phyloP scores from a whole-genome alignment of 1,139 yeast species.

The Suzukiozyma palmioleophila region DNA sequence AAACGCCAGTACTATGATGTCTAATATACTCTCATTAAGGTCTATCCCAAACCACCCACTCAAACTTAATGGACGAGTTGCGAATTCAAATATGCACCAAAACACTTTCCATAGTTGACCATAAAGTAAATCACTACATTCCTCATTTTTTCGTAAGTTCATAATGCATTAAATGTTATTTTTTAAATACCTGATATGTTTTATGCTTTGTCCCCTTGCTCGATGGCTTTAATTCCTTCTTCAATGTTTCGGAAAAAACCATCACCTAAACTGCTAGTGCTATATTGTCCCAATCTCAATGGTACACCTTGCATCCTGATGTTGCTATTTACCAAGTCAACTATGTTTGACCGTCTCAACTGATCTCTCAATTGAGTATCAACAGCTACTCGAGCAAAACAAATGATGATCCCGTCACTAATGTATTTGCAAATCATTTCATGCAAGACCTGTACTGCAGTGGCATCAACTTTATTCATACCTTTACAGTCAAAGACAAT shows the following conservation, averaged over 20 bases:
- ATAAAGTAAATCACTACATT: no score
- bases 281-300: background rate
- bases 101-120: no score
- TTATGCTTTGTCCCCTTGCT: background rate
- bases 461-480: conserved; percentile 27
- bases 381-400: conserved; percentile 25
- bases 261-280: conserved; percentile 23
- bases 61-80: no score
- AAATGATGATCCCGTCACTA: conserved; percentile 18
- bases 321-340: conserved; percentile 17
- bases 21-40: no score
- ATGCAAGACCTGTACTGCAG: conserved; percentile 29
- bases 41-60: no score
- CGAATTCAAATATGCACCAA: no score
- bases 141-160: no score
- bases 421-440: conserved; percentile 23
- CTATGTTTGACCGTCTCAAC: conserved; percentile 22
- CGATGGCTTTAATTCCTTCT: conserved; percentile 21
- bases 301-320: conserved; percentile 2
- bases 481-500: conserved; percentile 33
- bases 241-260: conserved; percentile 33
- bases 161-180: background rate
- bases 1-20: no score
- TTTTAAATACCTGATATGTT: conserved; percentile 2
- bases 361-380: conserved; percentile 16